phyloP scores from a whole-genome alignment of 192 early-diverging fungal species.

The Cetraspora pellucida region DNA sequence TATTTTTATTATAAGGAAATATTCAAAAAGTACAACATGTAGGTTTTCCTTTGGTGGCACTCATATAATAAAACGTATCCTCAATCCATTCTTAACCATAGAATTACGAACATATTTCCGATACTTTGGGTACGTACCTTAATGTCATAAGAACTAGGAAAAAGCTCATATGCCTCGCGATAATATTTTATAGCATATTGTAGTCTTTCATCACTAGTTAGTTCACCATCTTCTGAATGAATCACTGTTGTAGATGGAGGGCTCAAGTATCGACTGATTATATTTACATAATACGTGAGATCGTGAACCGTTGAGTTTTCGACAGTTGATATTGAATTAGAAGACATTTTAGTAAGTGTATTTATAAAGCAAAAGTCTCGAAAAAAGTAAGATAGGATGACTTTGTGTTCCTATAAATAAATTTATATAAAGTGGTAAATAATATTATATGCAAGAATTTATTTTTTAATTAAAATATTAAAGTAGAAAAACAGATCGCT shows the following conservation, averaged over 20 bases:
- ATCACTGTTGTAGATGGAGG: too few species aligned
- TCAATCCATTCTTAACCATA: neutral
- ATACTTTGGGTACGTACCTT: conserved; percentile 20
- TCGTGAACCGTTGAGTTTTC: neutral
- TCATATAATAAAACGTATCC: neutral
- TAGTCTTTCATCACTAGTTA: conserved; percentile 9
- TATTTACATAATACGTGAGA: conserved; percentile 7
- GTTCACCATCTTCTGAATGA: neutral
- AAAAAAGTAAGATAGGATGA: neutral
- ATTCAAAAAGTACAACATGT: too few species aligned
- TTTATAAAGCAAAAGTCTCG: neutral
- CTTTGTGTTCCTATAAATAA: too few species aligned
- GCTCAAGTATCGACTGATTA: neutral
- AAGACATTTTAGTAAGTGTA: neutral
- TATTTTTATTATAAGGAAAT: too few species aligned
- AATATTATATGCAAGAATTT: too few species aligned
- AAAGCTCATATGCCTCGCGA: neutral
- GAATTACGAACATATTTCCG: neutral
- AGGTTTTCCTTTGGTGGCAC: too few species aligned
- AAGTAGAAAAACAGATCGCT: too few species aligned
- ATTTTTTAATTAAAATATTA: too few species aligned
- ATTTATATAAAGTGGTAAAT: too few species aligned
- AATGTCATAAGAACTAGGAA: conserved; percentile 10
- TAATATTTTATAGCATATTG: conserved; percentile 12
- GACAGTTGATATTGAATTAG: too few species aligned